Evolutionary conservation across 192 early-diverging fungal species (phyloP).

Genomic region (Podila verticillata): DNA sequence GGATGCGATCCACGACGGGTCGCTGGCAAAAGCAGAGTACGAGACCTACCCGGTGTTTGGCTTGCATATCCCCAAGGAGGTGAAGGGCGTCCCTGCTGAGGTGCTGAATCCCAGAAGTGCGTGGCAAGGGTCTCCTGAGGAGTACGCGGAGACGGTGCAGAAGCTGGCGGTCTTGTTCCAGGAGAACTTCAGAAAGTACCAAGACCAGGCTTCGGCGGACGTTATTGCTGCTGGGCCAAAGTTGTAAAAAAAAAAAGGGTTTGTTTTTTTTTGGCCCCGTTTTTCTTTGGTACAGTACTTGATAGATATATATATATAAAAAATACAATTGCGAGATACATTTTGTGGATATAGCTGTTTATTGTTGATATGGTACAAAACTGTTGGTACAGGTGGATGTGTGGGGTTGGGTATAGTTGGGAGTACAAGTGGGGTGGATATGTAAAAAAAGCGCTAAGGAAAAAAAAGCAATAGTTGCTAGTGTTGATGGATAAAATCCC

Average conservation of each 20-base stretch:
- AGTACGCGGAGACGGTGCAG: slow-evolving; percentile 68
- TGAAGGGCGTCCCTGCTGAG: slow-evolving; percentile 83
- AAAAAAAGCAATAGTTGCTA: no score
- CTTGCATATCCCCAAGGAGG: slow-evolving; percentile 83
- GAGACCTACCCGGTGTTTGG: slow-evolving; percentile 89
- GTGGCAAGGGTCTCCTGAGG: slow-evolving; percentile 78
- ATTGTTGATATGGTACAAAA: no score
- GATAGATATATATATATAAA: no score
- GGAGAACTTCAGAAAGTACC: slow-evolving; percentile 86
- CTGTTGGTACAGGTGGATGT: no score
- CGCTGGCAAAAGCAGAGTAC: slow-evolving; percentile 84
- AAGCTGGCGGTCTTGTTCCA: slow-evolving; percentile 87
- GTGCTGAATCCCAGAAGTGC: slow-evolving; percentile 89
- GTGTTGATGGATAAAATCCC: no score
- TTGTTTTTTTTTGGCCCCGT: no score
- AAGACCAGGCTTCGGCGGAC: slow-evolving; percentile 68
- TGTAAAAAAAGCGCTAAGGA: no score
- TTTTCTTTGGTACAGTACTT: no score
- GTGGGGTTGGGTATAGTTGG: no score
- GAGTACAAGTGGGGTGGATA: no score
- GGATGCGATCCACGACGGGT: slow-evolving; percentile 94
- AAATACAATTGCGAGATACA: no score
- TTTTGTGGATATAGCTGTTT: no score
- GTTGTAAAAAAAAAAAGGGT: background rate
- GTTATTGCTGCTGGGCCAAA: slow-evolving; percentile 76